A percentile compares a stretch with the other conserved stretches of the same genome.
These are phyloP conservation scores for Xylaria grammica DNA, from an alignment of 495 filamentous ascomycete genomes.

Conservation along the genomic window DNA sequence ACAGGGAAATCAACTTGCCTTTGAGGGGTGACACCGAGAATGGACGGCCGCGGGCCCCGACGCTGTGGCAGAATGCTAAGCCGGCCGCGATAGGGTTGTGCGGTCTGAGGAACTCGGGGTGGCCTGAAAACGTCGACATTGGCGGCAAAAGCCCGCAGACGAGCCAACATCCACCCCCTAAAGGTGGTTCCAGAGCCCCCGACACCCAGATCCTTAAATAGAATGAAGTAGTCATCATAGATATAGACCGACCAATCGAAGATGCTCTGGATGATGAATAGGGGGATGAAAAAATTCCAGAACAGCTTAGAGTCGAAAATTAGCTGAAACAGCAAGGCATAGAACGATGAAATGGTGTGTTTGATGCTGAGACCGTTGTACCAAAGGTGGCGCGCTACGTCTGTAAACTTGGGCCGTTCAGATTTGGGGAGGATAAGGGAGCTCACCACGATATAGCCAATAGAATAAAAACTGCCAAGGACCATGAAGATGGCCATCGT, in stretches of 20 bases:
- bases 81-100: neutral
- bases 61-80: neutral
- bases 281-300: neutral
- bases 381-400: too few species aligned
- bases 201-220: neutral
- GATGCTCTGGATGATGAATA: neutral
- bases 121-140: too few species aligned
- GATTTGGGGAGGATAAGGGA: too few species aligned
- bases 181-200: conserved; percentile 3
- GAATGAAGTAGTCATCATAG: neutral
- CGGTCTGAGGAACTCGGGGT: neutral
- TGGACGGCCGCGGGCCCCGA: neutral
- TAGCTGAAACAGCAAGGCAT: neutral
- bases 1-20: neutral
- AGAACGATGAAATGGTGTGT: neutral
- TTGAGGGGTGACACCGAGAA: neutral
- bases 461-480: too few species aligned
- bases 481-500: too few species aligned
- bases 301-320: neutral
- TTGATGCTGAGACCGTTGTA: too few species aligned
- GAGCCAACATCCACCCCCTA: neutral
- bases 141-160: neutral
- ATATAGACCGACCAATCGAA: neutral
- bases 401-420: too few species aligned
- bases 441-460: neutral